Percentiles rank a stretch among this genome's conserved stretches.
phyloP scores from a whole-genome alignment of 345 rosid species.

The Salix suchowensis region DNA sequence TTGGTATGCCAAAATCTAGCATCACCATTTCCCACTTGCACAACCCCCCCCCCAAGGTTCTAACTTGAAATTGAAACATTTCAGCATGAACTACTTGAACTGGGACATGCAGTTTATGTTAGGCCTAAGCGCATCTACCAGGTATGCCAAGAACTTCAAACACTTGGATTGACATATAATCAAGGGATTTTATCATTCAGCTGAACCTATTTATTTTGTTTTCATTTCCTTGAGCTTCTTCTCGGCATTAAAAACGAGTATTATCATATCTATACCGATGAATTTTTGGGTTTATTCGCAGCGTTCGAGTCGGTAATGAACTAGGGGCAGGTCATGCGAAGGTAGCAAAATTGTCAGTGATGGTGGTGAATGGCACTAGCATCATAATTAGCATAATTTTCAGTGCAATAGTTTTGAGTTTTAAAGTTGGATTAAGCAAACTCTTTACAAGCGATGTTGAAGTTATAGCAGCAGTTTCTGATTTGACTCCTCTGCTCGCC shows the following conservation, averaged over 20 bases:
- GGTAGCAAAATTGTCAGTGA: slow-evolving; percentile 68
- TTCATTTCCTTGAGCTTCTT: background rate
- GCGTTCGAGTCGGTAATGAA: slow-evolving; percentile 84
- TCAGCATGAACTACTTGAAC: slow-evolving; percentile 78
- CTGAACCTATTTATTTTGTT: background rate
- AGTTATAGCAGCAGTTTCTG: slow-evolving; percentile 61
- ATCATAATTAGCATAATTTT: slow-evolving; percentile 54
- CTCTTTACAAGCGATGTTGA: slow-evolving; percentile 62
- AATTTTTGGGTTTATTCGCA: slow-evolving; percentile 15
- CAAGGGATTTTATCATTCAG: background rate
- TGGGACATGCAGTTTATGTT: slow-evolving; percentile 92
- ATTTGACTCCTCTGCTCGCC: slow-evolving; percentile 73
- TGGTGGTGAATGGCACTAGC: slow-evolving; percentile 66
- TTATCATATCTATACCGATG: background rate
- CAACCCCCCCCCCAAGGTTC: background rate
- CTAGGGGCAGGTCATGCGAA: slow-evolving; percentile 79
- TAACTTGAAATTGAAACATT: background rate
- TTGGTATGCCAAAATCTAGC: slow-evolving; percentile 38
- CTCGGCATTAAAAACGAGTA: background rate
- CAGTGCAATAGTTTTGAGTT: slow-evolving; percentile 43
- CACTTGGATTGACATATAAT: background rate
- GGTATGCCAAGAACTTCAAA: slow-evolving; percentile 32
- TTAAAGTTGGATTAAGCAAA: slow-evolving; percentile 52
- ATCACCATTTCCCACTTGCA: background rate
- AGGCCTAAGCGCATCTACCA: slow-evolving; percentile 77